A percentile compares a stretch with the other conserved stretches of the same genome.
These are phyloP conservation scores for Plenodomus tracheiphilus DNA, from an alignment of 2,329 filamentous ascomycete genomes.

Conservation along the genomic window DNA sequence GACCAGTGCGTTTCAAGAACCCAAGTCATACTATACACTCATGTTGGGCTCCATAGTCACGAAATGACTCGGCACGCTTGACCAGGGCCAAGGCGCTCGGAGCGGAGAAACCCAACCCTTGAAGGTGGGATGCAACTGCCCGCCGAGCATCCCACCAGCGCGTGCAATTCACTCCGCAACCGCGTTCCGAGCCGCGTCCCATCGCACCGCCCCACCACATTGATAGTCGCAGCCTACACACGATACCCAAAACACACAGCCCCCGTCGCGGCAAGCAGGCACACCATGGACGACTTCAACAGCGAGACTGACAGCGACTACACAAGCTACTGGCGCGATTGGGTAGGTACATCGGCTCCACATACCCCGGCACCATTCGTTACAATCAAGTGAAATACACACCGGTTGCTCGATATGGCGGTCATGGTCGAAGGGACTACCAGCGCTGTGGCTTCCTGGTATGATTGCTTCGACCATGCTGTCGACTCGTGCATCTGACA, in stretches of 20 bases:
- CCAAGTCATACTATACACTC: background rate
- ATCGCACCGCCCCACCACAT: conserved; percentile 13
- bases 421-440: background rate
- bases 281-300: conserved; percentile 89
- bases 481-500: conserved; percentile 1
- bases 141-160: conserved; percentile 19
- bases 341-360: conserved; percentile 67
- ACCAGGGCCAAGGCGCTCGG: conserved; percentile 2
- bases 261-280: conserved; percentile 11
- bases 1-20: background rate
- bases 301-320: conserved; percentile 99
- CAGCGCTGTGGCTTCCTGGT: background rate
- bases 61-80: background rate
- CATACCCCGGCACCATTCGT: background rate
- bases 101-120: conserved; percentile 12
- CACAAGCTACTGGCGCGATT: conserved; percentile 98
- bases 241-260: background rate
- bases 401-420: conserved; percentile 5
- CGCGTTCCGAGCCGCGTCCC: conserved; percentile 17
- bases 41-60: background rate
- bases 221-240: conserved; percentile 12
- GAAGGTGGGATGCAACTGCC: conserved; percentile 9
- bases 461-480: background rate
- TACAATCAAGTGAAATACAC: background rate
- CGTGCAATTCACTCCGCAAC: conserved; percentile 25